Conservation (phyloP, 352 stramenopile genomes). For the Phytophthora crassamura region DNA sequence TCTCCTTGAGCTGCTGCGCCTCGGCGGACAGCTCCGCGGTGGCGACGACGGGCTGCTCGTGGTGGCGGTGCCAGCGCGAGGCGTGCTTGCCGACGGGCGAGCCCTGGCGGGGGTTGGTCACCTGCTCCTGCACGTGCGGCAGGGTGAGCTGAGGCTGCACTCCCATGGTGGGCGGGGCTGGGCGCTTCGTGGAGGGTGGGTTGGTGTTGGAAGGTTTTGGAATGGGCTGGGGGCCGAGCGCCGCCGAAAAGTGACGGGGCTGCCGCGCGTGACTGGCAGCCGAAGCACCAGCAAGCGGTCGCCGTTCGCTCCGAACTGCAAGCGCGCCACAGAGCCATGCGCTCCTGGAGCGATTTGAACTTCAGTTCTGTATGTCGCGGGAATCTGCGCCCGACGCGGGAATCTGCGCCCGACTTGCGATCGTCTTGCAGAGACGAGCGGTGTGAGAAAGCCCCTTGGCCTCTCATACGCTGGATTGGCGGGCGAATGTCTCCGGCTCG, state of each 20-base stretch:
- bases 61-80: constrained; percentile 37
- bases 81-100: constrained; percentile 38
- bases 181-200: constrained; percentile 8
- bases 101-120: constrained; percentile 32
- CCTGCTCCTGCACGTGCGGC: constrained; percentile 34
- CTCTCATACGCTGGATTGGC: constrained; percentile 35
- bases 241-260: constrained; percentile 41
- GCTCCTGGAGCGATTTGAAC: constrained; percentile 5
- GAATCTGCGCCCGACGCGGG: too few species aligned
- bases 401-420: constrained; percentile 14
- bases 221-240: constrained; percentile 15
- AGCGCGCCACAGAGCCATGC: constrained; percentile 23
- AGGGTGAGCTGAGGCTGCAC: constrained; percentile 46
- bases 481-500: constrained; percentile 10
- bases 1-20: constrained; percentile 61
- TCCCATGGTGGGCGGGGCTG: constrained; percentile 43
- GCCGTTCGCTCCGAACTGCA: constrained; percentile 25
- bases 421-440: constrained; percentile 17
- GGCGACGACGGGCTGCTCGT: constrained; percentile 34
- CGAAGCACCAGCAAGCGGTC: neutral
- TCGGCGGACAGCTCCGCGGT: constrained; percentile 40
- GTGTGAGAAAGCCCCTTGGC: constrained; percentile 12
- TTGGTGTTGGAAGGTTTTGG: constrained; percentile 28
- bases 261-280: constrained; percentile 15
- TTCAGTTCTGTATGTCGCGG: constrained; percentile 18